phyloP scores from a whole-genome alignment of 768 basidiomycete species.

The Lactarius evosmus region DNA sequence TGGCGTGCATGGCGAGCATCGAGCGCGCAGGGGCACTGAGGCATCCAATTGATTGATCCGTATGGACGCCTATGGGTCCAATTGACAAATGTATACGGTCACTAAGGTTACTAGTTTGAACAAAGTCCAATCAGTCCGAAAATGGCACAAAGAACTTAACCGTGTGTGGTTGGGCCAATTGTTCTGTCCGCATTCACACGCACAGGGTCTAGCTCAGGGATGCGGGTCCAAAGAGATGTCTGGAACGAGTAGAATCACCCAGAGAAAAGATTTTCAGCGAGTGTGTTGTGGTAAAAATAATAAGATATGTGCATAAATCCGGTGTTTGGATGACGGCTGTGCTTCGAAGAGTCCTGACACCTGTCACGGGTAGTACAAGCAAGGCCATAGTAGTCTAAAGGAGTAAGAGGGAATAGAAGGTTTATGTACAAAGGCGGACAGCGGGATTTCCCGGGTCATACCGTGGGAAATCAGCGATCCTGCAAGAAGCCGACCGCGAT shows the following conservation, averaged over 20 bases:
- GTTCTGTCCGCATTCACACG: neutral
- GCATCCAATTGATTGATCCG: conserved; percentile 2
- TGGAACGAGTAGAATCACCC: neutral
- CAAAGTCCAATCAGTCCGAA: conserved; percentile 1
- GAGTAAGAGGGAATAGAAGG: neutral
- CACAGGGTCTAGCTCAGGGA: neutral
- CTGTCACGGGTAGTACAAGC: conserved; percentile 2
- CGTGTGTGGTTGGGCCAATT: neutral
- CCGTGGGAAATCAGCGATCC: conserved; percentile 3
- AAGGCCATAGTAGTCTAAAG: neutral
- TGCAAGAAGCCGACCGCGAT: neutral
- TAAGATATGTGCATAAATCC: neutral
- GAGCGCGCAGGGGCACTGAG: conserved; percentile 4
- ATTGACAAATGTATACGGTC: neutral
- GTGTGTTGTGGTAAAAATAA: neutral
- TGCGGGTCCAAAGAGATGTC: neutral
- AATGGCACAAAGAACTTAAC: neutral
- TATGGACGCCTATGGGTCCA: conserved; percentile 6
- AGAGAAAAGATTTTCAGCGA: neutral
- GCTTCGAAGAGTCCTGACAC: conserved; percentile 6
- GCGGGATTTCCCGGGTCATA: neutral
- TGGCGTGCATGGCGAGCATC: neutral
- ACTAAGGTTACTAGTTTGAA: conserved; percentile 8
- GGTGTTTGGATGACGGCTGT: neutral
- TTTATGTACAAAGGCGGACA: neutral